Conservation (phyloP, 2,329 filamentous ascomycete genomes). For the Colletotrichum eremochloae region DNA sequence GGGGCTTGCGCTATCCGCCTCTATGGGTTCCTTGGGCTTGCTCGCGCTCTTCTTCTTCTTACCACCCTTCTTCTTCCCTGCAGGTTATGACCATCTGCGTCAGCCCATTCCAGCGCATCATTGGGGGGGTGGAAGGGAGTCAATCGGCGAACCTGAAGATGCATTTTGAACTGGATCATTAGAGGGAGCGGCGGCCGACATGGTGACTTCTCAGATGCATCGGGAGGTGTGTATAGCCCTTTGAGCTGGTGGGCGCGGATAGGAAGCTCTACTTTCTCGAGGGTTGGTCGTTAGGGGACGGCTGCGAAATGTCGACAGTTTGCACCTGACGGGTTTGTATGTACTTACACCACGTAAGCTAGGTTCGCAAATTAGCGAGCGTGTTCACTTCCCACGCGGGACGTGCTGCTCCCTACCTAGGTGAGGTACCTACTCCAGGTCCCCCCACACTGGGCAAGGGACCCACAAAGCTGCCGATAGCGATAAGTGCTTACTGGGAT, state of each 20-base stretch:
- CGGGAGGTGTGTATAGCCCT: conserved; percentile 39
- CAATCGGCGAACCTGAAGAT: conserved; percentile 46
- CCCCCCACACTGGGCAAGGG: conserved; percentile 32
- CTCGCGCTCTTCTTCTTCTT: conserved; percentile 71
- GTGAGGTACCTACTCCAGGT: conserved; percentile 1
- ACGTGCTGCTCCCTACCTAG: conserved; percentile 30
- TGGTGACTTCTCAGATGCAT: conserved; percentile 44
- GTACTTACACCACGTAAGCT: conserved; percentile 42
- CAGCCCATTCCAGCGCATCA: conserved; percentile 23
- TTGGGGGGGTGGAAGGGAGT: conserved; percentile 4
- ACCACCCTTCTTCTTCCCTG: conserved; percentile 69
- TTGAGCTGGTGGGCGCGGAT: conserved; percentile 37
- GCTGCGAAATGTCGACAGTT: conserved; percentile 35
- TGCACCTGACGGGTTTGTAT: conserved; percentile 27
- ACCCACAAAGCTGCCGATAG: conserved; percentile 34
- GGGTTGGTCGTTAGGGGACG: conserved; percentile 18
- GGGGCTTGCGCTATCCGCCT: conserved; percentile 51
- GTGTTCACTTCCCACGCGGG: conserved; percentile 41
- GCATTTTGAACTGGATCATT: conserved; percentile 47
- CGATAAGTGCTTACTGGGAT: conserved; percentile 14
- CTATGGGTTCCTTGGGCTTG: conserved; percentile 59
- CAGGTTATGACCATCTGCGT: conserved; percentile 16
- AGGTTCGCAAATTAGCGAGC: conserved; percentile 41
- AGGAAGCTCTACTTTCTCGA: conserved; percentile 4
- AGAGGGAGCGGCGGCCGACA: conserved; percentile 49